phyloP scores from a whole-genome alignment of 116 monocot genomes.

The Trichopus zeylanicus region DNA sequence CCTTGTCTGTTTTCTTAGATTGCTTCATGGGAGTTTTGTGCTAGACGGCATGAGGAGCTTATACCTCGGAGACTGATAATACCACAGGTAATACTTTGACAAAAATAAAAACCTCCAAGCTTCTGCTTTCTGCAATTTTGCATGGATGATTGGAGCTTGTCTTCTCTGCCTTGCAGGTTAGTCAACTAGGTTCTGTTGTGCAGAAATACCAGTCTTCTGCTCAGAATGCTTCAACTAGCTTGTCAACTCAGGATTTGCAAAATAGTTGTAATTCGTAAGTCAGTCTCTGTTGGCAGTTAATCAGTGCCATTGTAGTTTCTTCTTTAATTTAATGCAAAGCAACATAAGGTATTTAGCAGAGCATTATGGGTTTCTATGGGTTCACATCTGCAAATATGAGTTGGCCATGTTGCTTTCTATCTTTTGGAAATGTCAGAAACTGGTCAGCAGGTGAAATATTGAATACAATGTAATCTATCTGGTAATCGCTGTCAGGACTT shows the following conservation, averaged over 20 bases:
- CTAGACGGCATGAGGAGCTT: slow-evolving; percentile 94
- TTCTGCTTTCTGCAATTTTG: not conserved
- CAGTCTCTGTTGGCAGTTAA: not conserved
- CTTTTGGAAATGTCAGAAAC: too few species aligned
- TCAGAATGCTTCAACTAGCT: slow-evolving; percentile 58
- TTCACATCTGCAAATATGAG: not conserved
- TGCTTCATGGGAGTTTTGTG: slow-evolving; percentile 98
- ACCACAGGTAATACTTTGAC: slow-evolving; percentile 57
- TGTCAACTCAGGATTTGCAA: slow-evolving; percentile 81
- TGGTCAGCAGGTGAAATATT: not conserved
- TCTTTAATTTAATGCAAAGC: not conserved
- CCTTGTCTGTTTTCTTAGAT: slow-evolving; percentile 43
- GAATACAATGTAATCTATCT: not conserved
- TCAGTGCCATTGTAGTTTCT: not conserved
- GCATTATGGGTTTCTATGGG: too few species aligned
- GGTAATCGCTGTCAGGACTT: not conserved
- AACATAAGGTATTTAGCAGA: not conserved
- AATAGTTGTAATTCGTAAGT: slow-evolving; percentile 92
- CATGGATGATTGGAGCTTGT: not conserved
- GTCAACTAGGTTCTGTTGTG: slow-evolving; percentile 77
- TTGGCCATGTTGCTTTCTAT: too few species aligned
- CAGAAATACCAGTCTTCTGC: slow-evolving; percentile 80
- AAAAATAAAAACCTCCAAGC: not conserved
- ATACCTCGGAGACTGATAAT: slow-evolving; percentile 85
- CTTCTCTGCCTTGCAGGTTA: slow-evolving; percentile 45